Evolutionary conservation across 345 rosid species (phyloP).

Genomic region (Hypericum androsaemum): DNA sequence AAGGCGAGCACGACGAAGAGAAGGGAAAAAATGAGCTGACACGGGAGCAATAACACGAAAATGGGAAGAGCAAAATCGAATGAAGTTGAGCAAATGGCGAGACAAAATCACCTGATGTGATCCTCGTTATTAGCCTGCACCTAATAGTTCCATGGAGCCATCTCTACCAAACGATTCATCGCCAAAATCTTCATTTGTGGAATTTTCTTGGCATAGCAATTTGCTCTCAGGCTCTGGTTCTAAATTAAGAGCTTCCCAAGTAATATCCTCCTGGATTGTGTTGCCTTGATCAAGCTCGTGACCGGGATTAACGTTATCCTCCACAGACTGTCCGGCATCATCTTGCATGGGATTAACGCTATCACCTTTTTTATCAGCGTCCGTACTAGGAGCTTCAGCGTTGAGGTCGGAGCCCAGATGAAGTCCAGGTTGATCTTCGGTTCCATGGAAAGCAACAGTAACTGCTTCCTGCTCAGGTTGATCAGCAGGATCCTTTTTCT

Average conservation of each 20-base stretch:
- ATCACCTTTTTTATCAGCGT: slow-evolving; percentile 38
- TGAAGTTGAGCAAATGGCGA: too few species aligned
- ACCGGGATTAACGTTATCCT: slow-evolving; percentile 34
- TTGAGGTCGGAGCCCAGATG: slow-evolving; percentile 66
- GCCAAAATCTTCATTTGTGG: slow-evolving; percentile 79
- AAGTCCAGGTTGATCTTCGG: slow-evolving; percentile 33
- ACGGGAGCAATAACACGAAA: too few species aligned
- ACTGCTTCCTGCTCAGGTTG: slow-evolving; percentile 68
- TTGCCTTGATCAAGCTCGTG: slow-evolving; percentile 31
- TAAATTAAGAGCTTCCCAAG: slow-evolving; percentile 47
- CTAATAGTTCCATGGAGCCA: slow-evolving; percentile 35
- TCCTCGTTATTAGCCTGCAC: slow-evolving; percentile 38
- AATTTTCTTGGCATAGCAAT: slow-evolving; percentile 75
- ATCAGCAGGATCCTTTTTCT: slow-evolving; percentile 78
- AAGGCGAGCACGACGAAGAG: too few species aligned
- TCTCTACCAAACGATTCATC: slow-evolving; percentile 55
- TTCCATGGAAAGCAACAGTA: slow-evolving; percentile 49
- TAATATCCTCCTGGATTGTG: slow-evolving; percentile 34
- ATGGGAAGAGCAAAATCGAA: too few species aligned
- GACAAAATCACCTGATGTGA: slow-evolving; percentile 35
- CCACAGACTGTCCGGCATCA: slow-evolving; percentile 43
- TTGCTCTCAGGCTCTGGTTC: slow-evolving; percentile 46
- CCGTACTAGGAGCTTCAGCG: slow-evolving; percentile 37
- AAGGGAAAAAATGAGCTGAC: too few species aligned
- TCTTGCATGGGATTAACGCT: slow-evolving; percentile 6